Evolutionary conservation across 768 basidiomycete genomes (phyloP).

Genomic region (Hygrophorus pudorinus): DNA sequence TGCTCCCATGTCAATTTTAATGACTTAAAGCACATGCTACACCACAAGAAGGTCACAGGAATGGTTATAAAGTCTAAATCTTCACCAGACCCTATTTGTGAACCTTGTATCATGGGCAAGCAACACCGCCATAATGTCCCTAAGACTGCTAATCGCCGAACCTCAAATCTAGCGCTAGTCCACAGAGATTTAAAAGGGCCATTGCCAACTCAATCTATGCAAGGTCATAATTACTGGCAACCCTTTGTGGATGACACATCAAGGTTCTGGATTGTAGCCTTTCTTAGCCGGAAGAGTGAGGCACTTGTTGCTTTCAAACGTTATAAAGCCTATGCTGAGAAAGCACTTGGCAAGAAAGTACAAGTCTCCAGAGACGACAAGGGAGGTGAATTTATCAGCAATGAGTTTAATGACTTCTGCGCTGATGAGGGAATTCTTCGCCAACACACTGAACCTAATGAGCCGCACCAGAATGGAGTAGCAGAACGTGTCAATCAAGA

Average conservation of each 20-base stretch:
- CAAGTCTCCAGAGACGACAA: too few relatives aligned
- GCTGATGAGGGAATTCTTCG: slow-evolving; percentile 16
- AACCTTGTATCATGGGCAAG: neutral
- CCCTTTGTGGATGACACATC: slow-evolving; percentile 11
- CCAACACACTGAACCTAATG: slow-evolving; percentile 14
- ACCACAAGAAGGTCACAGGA: slow-evolving; percentile 3
- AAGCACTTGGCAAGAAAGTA: too few relatives aligned
- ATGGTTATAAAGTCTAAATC: neutral
- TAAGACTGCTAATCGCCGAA: slow-evolving; percentile 1
- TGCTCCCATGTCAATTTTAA: slow-evolving; percentile 18
- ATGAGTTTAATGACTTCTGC: slow-evolving; percentile 14
- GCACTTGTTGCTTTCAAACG: too few relatives aligned
- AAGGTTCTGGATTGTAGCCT: slow-evolving; percentile 7
- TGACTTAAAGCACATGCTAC: slow-evolving; percentile 9
- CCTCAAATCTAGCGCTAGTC: slow-evolving; percentile 4
- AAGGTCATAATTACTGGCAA: slow-evolving; percentile 11
- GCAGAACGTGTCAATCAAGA: slow-evolving; percentile 29
- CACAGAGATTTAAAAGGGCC: slow-evolving; percentile 17
- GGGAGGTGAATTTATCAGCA: too few relatives aligned
- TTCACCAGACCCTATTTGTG: neutral
- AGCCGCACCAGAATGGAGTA: slow-evolving; percentile 33
- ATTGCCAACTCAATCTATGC: slow-evolving; percentile 6
- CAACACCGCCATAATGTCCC: slow-evolving; percentile 4
- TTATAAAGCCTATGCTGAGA: too few relatives aligned
- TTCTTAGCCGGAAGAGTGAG: too few relatives aligned